Percentiles rank a stretch among this genome's conserved stretches.
These are phyloP conservation scores for Eimeria brunetti DNA, from an alignment of 169 alveolate species.

Conservation along the genomic window DNA sequence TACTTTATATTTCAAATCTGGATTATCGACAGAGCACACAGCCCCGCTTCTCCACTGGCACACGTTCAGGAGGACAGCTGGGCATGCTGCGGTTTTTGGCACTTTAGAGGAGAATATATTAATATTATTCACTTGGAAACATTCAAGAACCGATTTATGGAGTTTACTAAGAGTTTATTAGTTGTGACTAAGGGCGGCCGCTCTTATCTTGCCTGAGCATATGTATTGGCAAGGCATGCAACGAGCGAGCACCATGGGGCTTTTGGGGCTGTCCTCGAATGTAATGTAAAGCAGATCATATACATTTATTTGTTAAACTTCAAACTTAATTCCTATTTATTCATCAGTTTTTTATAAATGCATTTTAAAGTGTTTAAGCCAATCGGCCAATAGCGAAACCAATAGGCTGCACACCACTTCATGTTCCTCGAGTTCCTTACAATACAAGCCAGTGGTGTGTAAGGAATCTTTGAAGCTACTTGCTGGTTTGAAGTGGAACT, in stretches of 20 bases:
- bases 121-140: background rate
- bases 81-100: background rate
- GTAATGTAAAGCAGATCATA: background rate
- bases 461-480: background rate
- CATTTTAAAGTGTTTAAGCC: background rate
- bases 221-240: background rate
- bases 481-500: background rate
- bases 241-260: slow-evolving; percentile 47
- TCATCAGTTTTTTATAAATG: background rate
- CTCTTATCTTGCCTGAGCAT: background rate
- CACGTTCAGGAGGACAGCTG: background rate
- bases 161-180: background rate
- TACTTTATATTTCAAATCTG: background rate
- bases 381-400: too few species aligned
- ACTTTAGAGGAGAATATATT: background rate
- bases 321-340: background rate
- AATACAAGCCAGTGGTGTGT: background rate
- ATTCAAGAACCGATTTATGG: background rate
- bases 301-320: background rate
- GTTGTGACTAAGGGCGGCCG: background rate
- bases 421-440: background rate
- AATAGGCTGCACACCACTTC: background rate
- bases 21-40: background rate
- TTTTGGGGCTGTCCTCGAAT: slow-evolving; percentile 5
- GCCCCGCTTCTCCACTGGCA: background rate